Conservation (phyloP, 805 yeast genomes). For the Saccharomycopsis microspora region DNA sequence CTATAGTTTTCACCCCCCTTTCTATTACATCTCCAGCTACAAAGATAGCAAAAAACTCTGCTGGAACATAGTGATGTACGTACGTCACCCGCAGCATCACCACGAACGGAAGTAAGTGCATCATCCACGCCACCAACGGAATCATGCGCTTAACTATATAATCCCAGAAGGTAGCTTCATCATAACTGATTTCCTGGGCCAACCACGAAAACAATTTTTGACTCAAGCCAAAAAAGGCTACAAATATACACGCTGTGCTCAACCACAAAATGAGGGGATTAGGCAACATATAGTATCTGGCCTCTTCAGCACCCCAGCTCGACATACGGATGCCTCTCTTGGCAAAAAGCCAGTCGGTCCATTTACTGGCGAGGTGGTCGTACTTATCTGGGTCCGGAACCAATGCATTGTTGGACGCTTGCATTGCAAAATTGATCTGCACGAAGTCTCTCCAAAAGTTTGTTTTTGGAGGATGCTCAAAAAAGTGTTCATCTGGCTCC, state of each 20-base stretch:
- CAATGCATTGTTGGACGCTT: slow-evolving; percentile 74
- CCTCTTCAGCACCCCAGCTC: slow-evolving; percentile 46
- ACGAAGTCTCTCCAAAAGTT: slow-evolving; percentile 59
- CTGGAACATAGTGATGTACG: slow-evolving; percentile 94
- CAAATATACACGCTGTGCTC: slow-evolving; percentile 37
- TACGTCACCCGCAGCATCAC: slow-evolving; percentile 95
- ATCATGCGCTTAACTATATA: slow-evolving; percentile 57
- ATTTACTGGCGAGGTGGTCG: slow-evolving; percentile 60
- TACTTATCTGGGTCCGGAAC: slow-evolving; percentile 63
- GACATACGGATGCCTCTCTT: slow-evolving; percentile 67
- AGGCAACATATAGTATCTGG: slow-evolving; percentile 57
- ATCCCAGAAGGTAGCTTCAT: slow-evolving; percentile 26
- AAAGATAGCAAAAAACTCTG: slow-evolving; percentile 85
- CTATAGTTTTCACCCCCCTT: not conserved
- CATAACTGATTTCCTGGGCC: slow-evolving; percentile 47
- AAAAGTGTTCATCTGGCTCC: slow-evolving; percentile 24
- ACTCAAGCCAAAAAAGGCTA: slow-evolving; percentile 28
- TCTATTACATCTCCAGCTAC: slow-evolving; percentile 53
- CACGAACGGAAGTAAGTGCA: slow-evolving; percentile 81
- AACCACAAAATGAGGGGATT: slow-evolving; percentile 58
- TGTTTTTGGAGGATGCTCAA: slow-evolving; percentile 32
- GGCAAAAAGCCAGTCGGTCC: slow-evolving; percentile 81
- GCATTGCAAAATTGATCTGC: slow-evolving; percentile 67
- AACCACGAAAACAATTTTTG: slow-evolving; percentile 40
- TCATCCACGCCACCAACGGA: slow-evolving; percentile 84